Evolutionary conservation across 352 stramenopile species (phyloP).

Genomic region (Saprolegnia parasitica): DNA sequence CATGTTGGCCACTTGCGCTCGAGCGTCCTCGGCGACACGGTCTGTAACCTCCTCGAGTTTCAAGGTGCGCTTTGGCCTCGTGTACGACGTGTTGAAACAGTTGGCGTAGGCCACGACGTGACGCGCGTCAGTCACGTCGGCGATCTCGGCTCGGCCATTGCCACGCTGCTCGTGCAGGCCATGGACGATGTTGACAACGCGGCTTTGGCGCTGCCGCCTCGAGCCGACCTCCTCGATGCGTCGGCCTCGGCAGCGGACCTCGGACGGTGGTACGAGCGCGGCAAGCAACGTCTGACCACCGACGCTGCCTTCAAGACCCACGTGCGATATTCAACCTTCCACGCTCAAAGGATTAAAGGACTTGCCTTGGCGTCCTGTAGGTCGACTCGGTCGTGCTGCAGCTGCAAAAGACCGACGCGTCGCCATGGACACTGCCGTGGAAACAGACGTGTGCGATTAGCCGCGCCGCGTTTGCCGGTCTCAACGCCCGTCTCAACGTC

Average conservation of each 20-base stretch:
- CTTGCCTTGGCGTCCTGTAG: not conserved
- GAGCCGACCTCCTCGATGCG: constrained; percentile 34
- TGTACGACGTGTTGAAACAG: no score
- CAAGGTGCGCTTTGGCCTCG: no score
- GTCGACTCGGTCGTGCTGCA: constrained; percentile 70
- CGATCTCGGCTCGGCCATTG: constrained; percentile 70
- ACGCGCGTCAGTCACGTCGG: constrained; percentile 70
- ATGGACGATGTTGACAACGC: constrained; percentile 39
- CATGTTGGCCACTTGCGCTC: constrained; percentile 79
- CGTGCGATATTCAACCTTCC: not conserved
- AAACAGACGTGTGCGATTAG: constrained; percentile 62
- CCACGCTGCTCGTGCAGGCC: constrained; percentile 68
- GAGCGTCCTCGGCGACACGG: constrained; percentile 71
- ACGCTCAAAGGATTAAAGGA: not conserved
- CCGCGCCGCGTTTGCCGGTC: constrained; percentile 52
- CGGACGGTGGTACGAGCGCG: constrained; percentile 61
- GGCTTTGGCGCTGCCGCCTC: not conserved
- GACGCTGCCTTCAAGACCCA: constrained; percentile 53
- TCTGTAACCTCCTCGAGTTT: constrained; percentile 80
- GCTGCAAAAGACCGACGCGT: constrained; percentile 48
- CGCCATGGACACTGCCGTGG: constrained; percentile 35
- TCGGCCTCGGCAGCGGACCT: constrained; percentile 57
- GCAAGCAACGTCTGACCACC: constrained; percentile 45
- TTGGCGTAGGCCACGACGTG: constrained; percentile 52
- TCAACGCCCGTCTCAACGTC: constrained; percentile 65